Evolutionary conservation across 2,329 filamentous ascomycete genomes (phyloP).

Genomic region (Penicillium crustosum): DNA sequence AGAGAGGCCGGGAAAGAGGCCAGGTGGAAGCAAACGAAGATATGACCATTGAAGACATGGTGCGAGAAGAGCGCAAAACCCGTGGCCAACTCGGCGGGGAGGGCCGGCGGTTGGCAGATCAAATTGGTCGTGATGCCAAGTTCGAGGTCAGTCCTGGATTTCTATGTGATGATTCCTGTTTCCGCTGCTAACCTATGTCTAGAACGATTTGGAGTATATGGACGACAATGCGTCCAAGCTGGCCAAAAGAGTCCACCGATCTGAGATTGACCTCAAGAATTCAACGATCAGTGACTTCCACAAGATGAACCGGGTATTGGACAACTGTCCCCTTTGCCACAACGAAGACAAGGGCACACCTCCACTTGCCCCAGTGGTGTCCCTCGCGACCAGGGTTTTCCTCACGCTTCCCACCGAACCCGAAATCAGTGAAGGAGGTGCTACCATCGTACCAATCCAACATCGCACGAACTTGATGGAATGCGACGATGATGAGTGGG

Average conservation of each 20-base stretch:
- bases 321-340: slow-evolving; percentile 85
- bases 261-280: slow-evolving; percentile 83
- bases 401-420: slow-evolving; percentile 87
- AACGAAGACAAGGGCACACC: slow-evolving; percentile 79
- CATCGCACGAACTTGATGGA: slow-evolving; percentile 90
- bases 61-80: slow-evolving; percentile 87
- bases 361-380: slow-evolving; percentile 80
- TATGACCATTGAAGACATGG: slow-evolving; percentile 96
- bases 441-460: slow-evolving; percentile 83
- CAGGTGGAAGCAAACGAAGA: slow-evolving; percentile 88
- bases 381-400: slow-evolving; percentile 80
- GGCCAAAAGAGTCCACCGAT: slow-evolving; percentile 82
- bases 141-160: slow-evolving; percentile 60
- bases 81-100: slow-evolving; percentile 76
- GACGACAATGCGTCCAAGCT: slow-evolving; percentile 94
- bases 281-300: slow-evolving; percentile 85
- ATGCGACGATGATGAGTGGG: slow-evolving; percentile 99
- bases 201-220: slow-evolving; percentile 90
- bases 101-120: slow-evolving; percentile 77
- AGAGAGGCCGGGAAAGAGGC: slow-evolving; percentile 79
- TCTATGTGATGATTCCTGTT: neutral
- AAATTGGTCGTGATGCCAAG: slow-evolving; percentile 88
- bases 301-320: slow-evolving; percentile 81
- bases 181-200: neutral
- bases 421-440: slow-evolving; percentile 77